Conservation (phyloP, 306 rosid genomes). For the Boehmeria nivea region DNA sequence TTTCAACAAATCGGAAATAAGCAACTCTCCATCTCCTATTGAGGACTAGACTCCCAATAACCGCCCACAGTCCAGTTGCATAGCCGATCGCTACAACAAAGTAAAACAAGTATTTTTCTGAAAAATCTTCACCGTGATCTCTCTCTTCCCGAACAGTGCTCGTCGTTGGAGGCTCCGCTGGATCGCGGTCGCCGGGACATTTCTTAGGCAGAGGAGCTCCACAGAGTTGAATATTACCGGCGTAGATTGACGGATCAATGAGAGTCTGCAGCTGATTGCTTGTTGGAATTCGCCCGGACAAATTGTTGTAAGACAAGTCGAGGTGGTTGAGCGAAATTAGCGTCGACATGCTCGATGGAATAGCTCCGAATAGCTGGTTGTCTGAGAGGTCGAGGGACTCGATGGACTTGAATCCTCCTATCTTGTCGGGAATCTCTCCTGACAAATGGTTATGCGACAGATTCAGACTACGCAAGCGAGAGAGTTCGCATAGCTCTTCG, state of each 20-base stretch:
- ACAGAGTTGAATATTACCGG: slow-evolving; percentile 6
- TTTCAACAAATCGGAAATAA: slow-evolving; percentile 2
- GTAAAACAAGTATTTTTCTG: too few relatives aligned
- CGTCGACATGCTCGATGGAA: slow-evolving; percentile 4
- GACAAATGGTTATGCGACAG: slow-evolving; percentile 6
- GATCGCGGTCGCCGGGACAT: neutral
- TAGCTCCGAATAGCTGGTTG: slow-evolving; percentile 4
- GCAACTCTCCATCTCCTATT: slow-evolving; percentile 17
- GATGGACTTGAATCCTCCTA: slow-evolving; percentile 6
- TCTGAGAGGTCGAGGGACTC: slow-evolving; percentile 15
- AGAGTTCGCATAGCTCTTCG: neutral
- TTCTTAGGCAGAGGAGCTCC: slow-evolving; percentile 8
- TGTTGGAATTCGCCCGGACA: slow-evolving; percentile 5
- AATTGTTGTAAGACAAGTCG: slow-evolving; percentile 13
- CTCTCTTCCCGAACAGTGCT: too few relatives aligned
- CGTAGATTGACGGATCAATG: slow-evolving; percentile 7
- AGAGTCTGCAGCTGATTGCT: slow-evolving; percentile 17
- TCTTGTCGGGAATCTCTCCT: neutral
- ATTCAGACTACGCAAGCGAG: slow-evolving; percentile 1
- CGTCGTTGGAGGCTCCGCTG: too few relatives aligned
- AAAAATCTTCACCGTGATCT: too few relatives aligned
- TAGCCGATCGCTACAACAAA: slow-evolving; percentile 1
- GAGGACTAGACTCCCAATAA: slow-evolving; percentile 7
- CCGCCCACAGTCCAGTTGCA: slow-evolving; percentile 18
- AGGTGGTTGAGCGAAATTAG: neutral